These are phyloP conservation scores for Trichosporon asahii DNA, from an alignment of 1,284 basidiomycete species.

Conservation along the genomic window DNA sequence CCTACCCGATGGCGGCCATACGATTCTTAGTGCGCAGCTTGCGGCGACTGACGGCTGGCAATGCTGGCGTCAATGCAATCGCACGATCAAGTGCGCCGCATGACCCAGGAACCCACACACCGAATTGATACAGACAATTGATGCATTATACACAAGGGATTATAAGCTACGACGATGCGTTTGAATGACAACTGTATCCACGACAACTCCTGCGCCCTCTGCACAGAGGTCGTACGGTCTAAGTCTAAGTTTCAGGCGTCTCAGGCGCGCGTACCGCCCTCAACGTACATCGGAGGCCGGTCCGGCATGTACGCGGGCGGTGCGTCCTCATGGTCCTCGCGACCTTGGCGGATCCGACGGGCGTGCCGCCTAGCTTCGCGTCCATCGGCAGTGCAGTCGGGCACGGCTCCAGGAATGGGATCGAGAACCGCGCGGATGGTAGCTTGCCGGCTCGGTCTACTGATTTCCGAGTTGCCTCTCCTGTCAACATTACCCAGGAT, in stretches of 20 bases:
- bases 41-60: no score
- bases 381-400: not conserved
- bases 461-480: not conserved
- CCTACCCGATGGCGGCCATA: not conserved
- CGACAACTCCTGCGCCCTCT: not conserved
- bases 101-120: not conserved
- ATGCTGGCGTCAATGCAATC: no score
- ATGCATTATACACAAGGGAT: constrained; percentile 6
- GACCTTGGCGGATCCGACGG: not conserved
- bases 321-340: constrained; percentile 2
- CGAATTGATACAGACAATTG: not conserved
- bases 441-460: not conserved
- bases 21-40: no score
- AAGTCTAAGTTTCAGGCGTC: not conserved
- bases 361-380: not conserved
- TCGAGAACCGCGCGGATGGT: constrained; percentile 4
- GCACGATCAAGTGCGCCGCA: not conserved
- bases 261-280: not conserved
- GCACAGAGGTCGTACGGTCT: not conserved
- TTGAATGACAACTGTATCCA: not conserved
- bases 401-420: constrained; percentile 1
- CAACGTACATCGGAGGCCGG: constrained; percentile 6
- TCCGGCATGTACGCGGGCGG: constrained; percentile 6
- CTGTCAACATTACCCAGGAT: not conserved
- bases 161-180: not conserved